Percentiles rank a stretch among this genome's conserved stretches.
Conservation (phyloP, 2,329 filamentous ascomycete species). For the Arthrobotrys pseudoclavata region DNA sequence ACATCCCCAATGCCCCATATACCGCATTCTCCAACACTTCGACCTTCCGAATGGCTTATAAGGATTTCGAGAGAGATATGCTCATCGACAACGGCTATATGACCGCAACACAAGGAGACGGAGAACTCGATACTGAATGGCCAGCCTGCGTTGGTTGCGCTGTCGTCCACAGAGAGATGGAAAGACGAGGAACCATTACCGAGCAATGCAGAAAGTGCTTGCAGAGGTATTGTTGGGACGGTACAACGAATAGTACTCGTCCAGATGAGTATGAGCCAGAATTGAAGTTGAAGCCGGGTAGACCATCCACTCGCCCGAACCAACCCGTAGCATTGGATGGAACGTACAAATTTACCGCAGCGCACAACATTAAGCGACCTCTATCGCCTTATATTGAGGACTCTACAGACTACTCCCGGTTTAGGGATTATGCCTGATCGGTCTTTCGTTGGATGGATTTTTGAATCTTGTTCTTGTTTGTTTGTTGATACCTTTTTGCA, state of each 20-base stretch:
- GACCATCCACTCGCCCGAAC: neutral
- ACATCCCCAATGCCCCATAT: constrained; percentile 89
- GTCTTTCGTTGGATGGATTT: neutral
- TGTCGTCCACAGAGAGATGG: constrained; percentile 81
- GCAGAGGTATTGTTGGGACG: constrained; percentile 91
- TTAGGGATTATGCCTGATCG: constrained; percentile 35
- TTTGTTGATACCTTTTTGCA: constrained; percentile 16
- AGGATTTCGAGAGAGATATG: constrained; percentile 76
- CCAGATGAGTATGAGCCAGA: constrained; percentile 41
- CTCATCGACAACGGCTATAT: constrained; percentile 91
- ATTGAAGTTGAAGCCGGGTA: constrained; percentile 33
- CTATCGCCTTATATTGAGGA: constrained; percentile 40
- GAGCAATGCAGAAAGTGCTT: constrained; percentile 83
- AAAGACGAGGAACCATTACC: constrained; percentile 77
- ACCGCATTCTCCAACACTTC: constrained; percentile 81
- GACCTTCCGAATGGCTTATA: constrained; percentile 79
- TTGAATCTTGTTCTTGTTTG: constrained; percentile 8
- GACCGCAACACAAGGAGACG: constrained; percentile 85
- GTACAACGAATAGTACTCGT: constrained; percentile 67
- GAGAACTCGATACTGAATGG: constrained; percentile 81
- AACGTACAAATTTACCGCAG: constrained; percentile 1
- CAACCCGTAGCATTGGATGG: neutral
- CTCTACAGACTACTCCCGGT: constrained; percentile 35
- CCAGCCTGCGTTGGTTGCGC: constrained; percentile 88
- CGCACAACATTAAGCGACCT: neutral